Evolutionary conservation across 345 rosid species (phyloP).

Genomic region (Stellera chamaejasme): DNA sequence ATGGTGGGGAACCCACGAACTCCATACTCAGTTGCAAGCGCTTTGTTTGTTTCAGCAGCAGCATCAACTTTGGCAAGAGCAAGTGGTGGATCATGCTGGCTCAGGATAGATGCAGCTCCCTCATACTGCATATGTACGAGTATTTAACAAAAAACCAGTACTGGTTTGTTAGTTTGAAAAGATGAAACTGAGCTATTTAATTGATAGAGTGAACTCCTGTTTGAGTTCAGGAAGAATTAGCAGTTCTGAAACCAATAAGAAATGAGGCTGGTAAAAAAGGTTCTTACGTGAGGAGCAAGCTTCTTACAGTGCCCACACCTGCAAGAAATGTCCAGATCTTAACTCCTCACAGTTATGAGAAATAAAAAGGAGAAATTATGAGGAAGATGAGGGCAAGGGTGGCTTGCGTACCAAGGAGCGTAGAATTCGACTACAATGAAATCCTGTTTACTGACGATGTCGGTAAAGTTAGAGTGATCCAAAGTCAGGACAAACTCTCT

Average conservation of each 20-base stretch:
- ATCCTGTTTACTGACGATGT: slow-evolving; percentile 60
- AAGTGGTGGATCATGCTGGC: slow-evolving; percentile 50
- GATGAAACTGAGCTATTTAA: no score
- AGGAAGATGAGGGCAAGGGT: no score
- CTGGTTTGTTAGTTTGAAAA: no score
- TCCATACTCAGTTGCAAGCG: slow-evolving; percentile 40
- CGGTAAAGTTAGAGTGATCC: slow-evolving; percentile 83
- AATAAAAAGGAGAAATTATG: no score
- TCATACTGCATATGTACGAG: slow-evolving; percentile 53
- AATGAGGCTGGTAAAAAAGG: neutral
- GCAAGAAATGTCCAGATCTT: slow-evolving; percentile 5
- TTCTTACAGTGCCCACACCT: slow-evolving; percentile 98
- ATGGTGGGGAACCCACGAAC: slow-evolving; percentile 86
- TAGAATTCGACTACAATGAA: slow-evolving; percentile 94
- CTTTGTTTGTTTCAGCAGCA: slow-evolving; percentile 61
- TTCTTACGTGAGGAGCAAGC: slow-evolving; percentile 87
- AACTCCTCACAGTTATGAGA: neutral
- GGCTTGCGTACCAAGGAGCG: slow-evolving; percentile 70
- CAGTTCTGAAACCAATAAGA: neutral
- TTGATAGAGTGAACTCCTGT: slow-evolving; percentile 1
- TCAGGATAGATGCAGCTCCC: slow-evolving; percentile 83
- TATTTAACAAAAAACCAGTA: no score
- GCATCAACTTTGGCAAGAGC: slow-evolving; percentile 91
- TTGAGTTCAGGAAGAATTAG: neutral
- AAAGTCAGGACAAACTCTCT: slow-evolving; percentile 80